Conservation (phyloP, 2,329 filamentous ascomycete species). For the Didymellaceae sp. region DNA sequence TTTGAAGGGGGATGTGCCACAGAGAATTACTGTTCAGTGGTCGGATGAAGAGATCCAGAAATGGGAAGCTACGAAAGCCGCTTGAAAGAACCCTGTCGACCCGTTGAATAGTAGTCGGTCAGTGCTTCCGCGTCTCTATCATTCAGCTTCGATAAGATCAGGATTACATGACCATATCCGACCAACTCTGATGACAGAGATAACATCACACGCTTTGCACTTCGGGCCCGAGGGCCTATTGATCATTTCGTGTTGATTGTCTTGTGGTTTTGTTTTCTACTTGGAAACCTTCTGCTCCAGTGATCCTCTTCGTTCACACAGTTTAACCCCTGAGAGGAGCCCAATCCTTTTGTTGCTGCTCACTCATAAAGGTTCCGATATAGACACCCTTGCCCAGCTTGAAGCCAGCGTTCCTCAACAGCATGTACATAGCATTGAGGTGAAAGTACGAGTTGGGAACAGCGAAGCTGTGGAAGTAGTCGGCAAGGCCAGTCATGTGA, state of each 20-base stretch:
- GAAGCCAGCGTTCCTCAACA: constrained; percentile 28
- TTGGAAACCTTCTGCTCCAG: too few relatives aligned
- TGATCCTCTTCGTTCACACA: too few relatives aligned
- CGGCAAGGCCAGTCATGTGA: constrained; percentile 21
- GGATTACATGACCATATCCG: too few relatives aligned
- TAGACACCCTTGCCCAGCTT: constrained; percentile 26
- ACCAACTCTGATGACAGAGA: too few relatives aligned
- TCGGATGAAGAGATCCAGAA: background rate
- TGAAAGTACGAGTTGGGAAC: constrained; percentile 35
- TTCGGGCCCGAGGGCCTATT: too few relatives aligned
- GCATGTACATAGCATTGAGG: constrained; percentile 34
- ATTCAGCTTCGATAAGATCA: too few relatives aligned
- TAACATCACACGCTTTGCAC: too few relatives aligned
- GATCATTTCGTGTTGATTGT: too few relatives aligned
- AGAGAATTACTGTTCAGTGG: constrained; percentile 1
- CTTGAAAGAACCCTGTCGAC: background rate
- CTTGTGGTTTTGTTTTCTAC: too few relatives aligned
- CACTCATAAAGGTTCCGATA: constrained; percentile 25
- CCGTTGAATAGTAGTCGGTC: too few relatives aligned
- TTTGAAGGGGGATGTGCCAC: constrained; percentile 1
- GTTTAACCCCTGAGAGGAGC: constrained; percentile 11
- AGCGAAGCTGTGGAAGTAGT: constrained; percentile 23
- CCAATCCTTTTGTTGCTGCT: constrained; percentile 30
- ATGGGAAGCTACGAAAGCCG: background rate
- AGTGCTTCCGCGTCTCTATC: too few relatives aligned